Evolutionary conservation across 345 rosid species (phyloP).

Genomic region (Punica granatum): DNA sequence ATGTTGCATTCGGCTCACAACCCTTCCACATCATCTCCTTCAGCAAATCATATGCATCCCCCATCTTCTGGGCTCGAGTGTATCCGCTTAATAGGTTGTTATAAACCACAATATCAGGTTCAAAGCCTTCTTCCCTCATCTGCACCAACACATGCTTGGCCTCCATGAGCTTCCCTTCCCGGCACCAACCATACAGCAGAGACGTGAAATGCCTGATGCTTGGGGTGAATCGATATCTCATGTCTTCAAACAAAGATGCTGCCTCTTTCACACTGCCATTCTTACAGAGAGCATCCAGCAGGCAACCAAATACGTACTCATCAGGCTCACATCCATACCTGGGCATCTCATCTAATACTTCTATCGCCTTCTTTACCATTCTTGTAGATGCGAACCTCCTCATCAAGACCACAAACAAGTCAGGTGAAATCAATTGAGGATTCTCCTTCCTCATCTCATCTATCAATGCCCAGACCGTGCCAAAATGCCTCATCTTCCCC

Average conservation of each 20-base stretch:
- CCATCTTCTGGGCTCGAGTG: conserved; percentile 54
- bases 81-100: conserved; percentile 68
- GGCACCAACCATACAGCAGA: conserved; percentile 88
- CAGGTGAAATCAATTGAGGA: conserved; percentile 60
- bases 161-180: conserved; percentile 79
- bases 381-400: conserved; percentile 62
- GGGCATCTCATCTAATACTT: conserved; percentile 91
- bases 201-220: conserved; percentile 56
- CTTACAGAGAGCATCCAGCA: conserved; percentile 81
- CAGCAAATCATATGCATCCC: conserved; percentile 65
- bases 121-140: conserved; percentile 79
- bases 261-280: conserved; percentile 79
- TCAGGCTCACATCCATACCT: conserved; percentile 76
- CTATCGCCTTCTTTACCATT: conserved; percentile 77
- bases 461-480: conserved; percentile 75
- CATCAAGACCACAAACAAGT: conserved; percentile 62
- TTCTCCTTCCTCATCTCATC: conserved; percentile 82
- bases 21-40: conserved; percentile 72
- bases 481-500: conserved; percentile 84
- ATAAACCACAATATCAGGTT: conserved; percentile 72
- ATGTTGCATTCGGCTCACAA: conserved; percentile 50
- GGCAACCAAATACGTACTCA: conserved; percentile 64
- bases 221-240: conserved; percentile 48
- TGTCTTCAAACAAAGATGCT: conserved; percentile 72
- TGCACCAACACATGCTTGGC: conserved; percentile 78